Conservation (phyloP, 1,139 yeast species). For the Scheffersomyces illinoinensis region DNA sequence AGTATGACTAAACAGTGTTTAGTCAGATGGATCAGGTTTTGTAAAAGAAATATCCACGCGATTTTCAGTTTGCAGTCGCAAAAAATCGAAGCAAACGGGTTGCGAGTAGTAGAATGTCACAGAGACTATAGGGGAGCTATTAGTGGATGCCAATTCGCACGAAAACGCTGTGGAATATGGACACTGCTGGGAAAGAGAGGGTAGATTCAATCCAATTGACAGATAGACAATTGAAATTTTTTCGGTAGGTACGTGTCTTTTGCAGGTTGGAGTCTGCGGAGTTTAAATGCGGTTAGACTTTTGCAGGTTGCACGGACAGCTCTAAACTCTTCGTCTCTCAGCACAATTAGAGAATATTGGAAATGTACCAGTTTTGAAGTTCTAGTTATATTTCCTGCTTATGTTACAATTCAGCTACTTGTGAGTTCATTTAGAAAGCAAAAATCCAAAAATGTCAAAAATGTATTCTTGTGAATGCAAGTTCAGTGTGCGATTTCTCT, state of each 20-base stretch:
- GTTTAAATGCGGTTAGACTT: not conserved
- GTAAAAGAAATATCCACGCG: not conserved
- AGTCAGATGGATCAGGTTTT: not conserved
- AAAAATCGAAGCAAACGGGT: not conserved
- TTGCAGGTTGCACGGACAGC: not conserved
- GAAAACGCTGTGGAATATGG: not conserved
- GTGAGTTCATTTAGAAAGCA: not conserved
- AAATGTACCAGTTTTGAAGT: not conserved
- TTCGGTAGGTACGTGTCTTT: constrained; percentile 4
- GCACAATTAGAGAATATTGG: not conserved
- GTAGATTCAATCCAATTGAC: not conserved
- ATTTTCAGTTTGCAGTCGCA: not conserved
- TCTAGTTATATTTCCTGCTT: not conserved
- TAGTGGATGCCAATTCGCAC: not conserved
- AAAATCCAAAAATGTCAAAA: no score
- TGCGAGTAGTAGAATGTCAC: not conserved
- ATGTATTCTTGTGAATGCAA: not conserved
- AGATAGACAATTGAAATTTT: not conserved
- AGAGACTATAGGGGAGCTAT: not conserved
- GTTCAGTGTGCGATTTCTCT: not conserved
- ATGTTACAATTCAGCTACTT: not conserved
- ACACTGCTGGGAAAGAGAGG: not conserved
- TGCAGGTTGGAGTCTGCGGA: constrained; percentile 1
- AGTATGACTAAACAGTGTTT: not conserved
- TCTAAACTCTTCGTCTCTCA: not conserved